These are phyloP conservation scores for Tetrahymena malaccensis DNA, from an alignment of 73 alveolate species.

Conservation along the genomic window DNA sequence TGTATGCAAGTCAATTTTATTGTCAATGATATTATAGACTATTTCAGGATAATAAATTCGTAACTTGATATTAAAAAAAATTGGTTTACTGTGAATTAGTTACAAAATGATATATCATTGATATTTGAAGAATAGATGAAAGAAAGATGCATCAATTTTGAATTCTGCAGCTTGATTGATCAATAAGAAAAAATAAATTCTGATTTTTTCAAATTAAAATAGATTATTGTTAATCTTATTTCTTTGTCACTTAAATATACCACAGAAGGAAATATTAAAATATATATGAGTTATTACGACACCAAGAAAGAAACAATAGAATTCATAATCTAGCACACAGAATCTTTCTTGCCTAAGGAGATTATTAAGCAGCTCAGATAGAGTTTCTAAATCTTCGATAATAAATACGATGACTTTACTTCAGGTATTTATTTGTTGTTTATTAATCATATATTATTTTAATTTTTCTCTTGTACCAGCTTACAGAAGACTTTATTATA, in stretches of 20 bases:
- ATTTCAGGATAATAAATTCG: not conserved
- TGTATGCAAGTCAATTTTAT: not conserved
- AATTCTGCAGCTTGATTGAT: not conserved
- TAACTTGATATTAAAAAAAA: not conserved
- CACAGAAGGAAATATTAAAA: not conserved
- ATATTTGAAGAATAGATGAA: not conserved
- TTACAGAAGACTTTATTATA: too few relatives aligned
- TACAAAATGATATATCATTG: not conserved
- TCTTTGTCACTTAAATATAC: not conserved
- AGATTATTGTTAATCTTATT: not conserved
- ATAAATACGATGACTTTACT: not conserved
- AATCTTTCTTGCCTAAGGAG: not conserved
- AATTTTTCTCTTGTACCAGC: not conserved
- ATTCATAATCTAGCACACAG: not conserved
- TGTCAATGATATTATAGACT: not conserved
- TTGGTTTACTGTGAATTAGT: not conserved
- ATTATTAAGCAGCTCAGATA: not conserved
- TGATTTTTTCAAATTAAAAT: not conserved
- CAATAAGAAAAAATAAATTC: not conserved
- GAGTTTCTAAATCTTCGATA: not conserved
- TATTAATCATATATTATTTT: not conserved
- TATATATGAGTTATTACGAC: not conserved
- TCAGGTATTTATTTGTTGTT: not conserved
- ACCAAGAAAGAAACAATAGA: not conserved
- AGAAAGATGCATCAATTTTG: not conserved